Evolutionary conservation across 352 stramenopile species (phyloP).

Genomic region (Globisporangium spinosum): DNA sequence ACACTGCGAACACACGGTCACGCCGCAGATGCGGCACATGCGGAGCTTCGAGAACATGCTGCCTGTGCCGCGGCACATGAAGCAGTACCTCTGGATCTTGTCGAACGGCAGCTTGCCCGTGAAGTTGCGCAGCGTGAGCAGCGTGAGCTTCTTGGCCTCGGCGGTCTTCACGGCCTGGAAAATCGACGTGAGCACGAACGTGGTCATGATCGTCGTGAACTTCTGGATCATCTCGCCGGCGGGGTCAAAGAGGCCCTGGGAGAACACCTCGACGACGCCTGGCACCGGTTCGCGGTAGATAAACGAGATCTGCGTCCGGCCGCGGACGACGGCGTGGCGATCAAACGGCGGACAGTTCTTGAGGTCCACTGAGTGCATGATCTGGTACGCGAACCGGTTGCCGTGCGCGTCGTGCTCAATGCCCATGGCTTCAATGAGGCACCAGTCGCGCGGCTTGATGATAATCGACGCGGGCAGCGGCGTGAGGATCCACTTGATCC

Average conservation of each 20-base stretch:
- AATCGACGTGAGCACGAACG: slow-evolving; percentile 29
- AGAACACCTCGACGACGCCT: slow-evolving; percentile 40
- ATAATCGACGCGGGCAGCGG: slow-evolving; percentile 24
- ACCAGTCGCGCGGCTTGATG: slow-evolving; percentile 25
- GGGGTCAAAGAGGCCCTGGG: slow-evolving; percentile 40
- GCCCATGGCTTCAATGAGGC: slow-evolving; percentile 38
- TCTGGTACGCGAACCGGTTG: slow-evolving; percentile 34
- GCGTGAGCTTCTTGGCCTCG: slow-evolving; percentile 54
- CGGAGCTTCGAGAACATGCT: slow-evolving; percentile 16
- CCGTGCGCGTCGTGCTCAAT: slow-evolving; percentile 29
- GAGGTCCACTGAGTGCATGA: slow-evolving; percentile 42
- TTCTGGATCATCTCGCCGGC: slow-evolving; percentile 31
- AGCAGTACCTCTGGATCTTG: slow-evolving; percentile 14
- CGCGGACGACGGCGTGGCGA: slow-evolving; percentile 23
- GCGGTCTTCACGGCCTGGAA: slow-evolving; percentile 28
- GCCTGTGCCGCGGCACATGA: slow-evolving; percentile 18
- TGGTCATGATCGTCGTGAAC: slow-evolving; percentile 22
- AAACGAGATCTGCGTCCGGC: slow-evolving; percentile 21
- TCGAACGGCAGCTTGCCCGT: slow-evolving; percentile 16
- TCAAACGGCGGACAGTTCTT: slow-evolving; percentile 38
- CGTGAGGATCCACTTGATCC: slow-evolving; percentile 47
- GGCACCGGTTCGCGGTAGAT: slow-evolving; percentile 36
- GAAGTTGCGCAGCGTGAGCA: slow-evolving; percentile 26
- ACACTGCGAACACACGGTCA: slow-evolving; percentile 42
- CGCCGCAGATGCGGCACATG: slow-evolving; percentile 43